phyloP scores from a whole-genome alignment of 1,284 basidiomycete genomes.

The Ceratobasidium sp. region DNA sequence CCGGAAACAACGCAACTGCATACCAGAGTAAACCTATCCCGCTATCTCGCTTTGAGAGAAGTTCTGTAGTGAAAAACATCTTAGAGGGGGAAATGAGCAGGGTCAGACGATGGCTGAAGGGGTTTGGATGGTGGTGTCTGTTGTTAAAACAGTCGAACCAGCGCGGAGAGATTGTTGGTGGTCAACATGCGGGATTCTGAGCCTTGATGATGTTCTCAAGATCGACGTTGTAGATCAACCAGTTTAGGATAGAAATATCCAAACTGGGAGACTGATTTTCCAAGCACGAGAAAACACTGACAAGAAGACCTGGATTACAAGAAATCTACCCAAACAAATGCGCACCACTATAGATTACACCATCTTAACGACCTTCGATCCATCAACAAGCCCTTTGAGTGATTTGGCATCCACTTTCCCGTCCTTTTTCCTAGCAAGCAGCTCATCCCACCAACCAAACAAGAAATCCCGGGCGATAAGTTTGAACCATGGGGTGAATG shows the following conservation, averaged over 20 bases:
- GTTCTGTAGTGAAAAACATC: constrained; percentile 84
- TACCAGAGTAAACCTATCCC: constrained; percentile 86
- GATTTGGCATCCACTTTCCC: constrained; percentile 78
- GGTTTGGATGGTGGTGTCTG: neutral
- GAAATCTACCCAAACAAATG: constrained; percentile 36
- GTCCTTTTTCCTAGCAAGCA: constrained; percentile 73
- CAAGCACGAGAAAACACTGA: neutral
- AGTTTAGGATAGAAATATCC: neutral
- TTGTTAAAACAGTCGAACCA: neutral
- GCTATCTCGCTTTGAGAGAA: constrained; percentile 79
- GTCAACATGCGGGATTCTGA: constrained; percentile 17
- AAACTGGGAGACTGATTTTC: constrained; percentile 5
- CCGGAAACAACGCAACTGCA: neutral
- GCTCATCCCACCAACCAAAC: constrained; percentile 98
- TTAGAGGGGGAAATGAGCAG: neutral
- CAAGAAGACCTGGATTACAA: constrained; percentile 27
- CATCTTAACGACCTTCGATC: constrained; percentile 84
- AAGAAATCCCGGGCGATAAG: constrained; percentile 97
- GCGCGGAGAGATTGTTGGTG: neutral
- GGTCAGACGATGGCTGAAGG: neutral
- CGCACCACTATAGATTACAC: constrained; percentile 47
- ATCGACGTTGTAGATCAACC: constrained; percentile 20
- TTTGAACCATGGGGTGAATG: constrained; percentile 99
- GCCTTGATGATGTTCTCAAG: neutral
- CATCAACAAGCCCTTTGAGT: constrained; percentile 77